Conservation (phyloP, 306 rosid genomes). For the Vigna trinervia region DNA sequence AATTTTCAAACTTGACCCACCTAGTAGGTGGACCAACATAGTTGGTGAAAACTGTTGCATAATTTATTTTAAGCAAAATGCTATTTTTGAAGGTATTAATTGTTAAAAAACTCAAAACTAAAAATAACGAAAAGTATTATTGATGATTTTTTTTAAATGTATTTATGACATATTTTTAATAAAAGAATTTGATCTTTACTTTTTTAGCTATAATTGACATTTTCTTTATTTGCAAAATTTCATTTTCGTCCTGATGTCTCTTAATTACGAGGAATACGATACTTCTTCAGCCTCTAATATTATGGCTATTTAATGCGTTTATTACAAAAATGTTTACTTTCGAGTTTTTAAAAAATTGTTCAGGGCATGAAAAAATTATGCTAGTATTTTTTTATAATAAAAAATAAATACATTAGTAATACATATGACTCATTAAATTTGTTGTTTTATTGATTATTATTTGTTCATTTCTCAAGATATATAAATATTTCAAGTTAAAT, state of each 20-base stretch:
- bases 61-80: neutral
- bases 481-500: too few relatives aligned
- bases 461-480: too few relatives aligned
- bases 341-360: neutral
- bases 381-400: neutral
- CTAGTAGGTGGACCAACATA: neutral
- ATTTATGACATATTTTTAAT: neutral
- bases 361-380: neutral
- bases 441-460: neutral
- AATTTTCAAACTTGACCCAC: neutral
- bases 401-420: neutral
- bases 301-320: slow-evolving; percentile 1
- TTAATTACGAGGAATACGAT: too few relatives aligned
- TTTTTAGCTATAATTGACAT: neutral
- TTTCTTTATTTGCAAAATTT: neutral
- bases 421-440: neutral
- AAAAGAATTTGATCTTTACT: neutral
- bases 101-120: neutral
- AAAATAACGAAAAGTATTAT: neutral
- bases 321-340: too few relatives aligned
- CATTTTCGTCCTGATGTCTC: slow-evolving; percentile 20
- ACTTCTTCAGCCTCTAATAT: neutral
- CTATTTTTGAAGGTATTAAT: neutral
- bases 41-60: neutral
- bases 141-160: neutral